A percentile compares a stretch with the other conserved stretches of the same genome.
phyloP scores from a whole-genome alignment of 2,329 filamentous ascomycete species.

The Gyromitra esculenta region DNA sequence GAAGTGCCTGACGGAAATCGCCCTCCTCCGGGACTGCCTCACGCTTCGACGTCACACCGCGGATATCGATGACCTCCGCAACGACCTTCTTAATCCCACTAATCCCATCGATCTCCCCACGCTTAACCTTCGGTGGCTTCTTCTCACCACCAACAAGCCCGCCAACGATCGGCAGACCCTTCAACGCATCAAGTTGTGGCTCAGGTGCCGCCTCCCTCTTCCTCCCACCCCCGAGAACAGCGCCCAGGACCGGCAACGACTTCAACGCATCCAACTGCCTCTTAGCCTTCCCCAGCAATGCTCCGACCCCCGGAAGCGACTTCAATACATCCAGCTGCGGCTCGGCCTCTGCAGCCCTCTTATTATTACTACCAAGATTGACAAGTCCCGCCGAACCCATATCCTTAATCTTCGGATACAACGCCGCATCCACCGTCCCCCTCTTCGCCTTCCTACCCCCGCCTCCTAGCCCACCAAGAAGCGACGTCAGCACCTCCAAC shows the following conservation, averaged over 20 bases:
- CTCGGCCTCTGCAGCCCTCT: neutral
- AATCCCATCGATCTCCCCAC: conserved; percentile 5
- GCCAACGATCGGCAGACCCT: conserved; percentile 20
- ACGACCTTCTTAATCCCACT: conserved; percentile 28
- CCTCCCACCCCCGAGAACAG: neutral
- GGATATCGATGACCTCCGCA: conserved; percentile 26
- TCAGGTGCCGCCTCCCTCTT: conserved; percentile 21
- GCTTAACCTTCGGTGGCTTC: conserved; percentile 15
- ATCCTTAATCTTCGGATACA: conserved; percentile 24
- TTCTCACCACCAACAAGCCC: conserved; percentile 1
- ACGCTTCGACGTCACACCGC: conserved; percentile 43
- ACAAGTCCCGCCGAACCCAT: conserved; percentile 32
- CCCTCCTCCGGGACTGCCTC: conserved; percentile 35
- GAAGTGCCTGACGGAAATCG: conserved; percentile 33
- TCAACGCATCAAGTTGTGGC: neutral
- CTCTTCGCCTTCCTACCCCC: conserved; percentile 14
- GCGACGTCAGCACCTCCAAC: neutral
- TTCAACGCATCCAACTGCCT: neutral
- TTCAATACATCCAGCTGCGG: conserved; percentile 1
- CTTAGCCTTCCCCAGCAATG: neutral
- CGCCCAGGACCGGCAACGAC: neutral
- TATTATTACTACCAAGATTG: conserved; percentile 27
- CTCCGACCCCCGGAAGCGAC: neutral
- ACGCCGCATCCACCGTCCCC: neutral
- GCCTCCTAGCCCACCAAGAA: conserved; percentile 7